Evolutionary conservation across 805 yeast species (phyloP).

Genomic region (Zygosaccharomyces lentus): DNA sequence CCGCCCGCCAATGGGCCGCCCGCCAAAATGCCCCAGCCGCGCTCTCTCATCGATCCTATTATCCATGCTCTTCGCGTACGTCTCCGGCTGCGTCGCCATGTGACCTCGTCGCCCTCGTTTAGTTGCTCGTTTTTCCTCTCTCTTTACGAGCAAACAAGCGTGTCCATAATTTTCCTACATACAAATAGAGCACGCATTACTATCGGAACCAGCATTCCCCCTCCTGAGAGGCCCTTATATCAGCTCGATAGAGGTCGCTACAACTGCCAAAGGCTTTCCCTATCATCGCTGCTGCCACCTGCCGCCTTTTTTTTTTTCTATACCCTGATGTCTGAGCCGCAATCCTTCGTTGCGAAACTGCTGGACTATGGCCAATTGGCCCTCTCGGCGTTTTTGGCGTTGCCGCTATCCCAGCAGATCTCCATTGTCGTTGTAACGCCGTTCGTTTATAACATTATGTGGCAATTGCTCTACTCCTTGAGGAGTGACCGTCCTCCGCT

Average conservation of each 20-base stretch:
- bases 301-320: background rate
- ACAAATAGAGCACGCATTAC: background rate
- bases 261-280: background rate
- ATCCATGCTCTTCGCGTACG: too few relatives aligned
- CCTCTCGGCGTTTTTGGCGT: constrained; percentile 27
- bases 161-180: background rate
- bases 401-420: constrained; percentile 37
- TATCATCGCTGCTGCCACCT: background rate
- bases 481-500: constrained; percentile 82
- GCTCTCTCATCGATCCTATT: background rate
- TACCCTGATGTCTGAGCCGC: constrained; percentile 9
- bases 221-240: background rate
- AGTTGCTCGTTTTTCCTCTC: background rate
- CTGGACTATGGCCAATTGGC: constrained; percentile 18
- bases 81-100: background rate
- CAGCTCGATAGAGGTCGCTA: background rate
- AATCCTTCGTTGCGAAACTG: constrained; percentile 21
- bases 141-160: background rate
- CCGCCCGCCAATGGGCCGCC: too few relatives aligned
- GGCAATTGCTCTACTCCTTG: constrained; percentile 67
- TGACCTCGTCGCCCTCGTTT: background rate
- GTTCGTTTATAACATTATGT: constrained; percentile 56
- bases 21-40: background rate
- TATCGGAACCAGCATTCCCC: background rate
- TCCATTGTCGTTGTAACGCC: constrained; percentile 43